These are phyloP conservation scores for Arachnomyces sp. DNA, from an alignment of 2,329 filamentous ascomycete species.

Conservation along the genomic window DNA sequence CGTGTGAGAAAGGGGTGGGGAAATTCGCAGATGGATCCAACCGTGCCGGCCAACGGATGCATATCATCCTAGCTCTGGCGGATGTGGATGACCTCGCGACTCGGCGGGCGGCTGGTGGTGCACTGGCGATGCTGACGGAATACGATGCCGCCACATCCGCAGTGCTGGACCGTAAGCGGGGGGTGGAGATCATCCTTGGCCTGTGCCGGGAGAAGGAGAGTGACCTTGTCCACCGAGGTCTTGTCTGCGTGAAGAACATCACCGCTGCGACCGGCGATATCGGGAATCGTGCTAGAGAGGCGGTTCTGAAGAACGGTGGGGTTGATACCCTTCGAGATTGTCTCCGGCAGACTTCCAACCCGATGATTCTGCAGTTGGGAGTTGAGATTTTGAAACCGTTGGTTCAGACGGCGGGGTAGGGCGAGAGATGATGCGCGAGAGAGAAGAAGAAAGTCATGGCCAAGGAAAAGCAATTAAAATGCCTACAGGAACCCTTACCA, in stretches of 20 bases:
- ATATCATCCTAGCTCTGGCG: constrained; percentile 77
- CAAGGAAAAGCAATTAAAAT: background rate
- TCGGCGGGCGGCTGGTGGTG: constrained; percentile 76
- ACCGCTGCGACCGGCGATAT: constrained; percentile 57
- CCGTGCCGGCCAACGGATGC: constrained; percentile 63
- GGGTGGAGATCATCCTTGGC: constrained; percentile 67
- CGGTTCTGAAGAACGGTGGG: constrained; percentile 54
- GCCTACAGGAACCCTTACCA: no score
- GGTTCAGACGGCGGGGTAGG: constrained; percentile 25
- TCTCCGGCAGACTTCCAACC: constrained; percentile 58
- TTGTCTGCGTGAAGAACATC: constrained; percentile 68
- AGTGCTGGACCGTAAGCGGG: constrained; percentile 62
- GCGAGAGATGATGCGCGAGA: background rate
- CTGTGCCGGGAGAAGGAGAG: constrained; percentile 63
- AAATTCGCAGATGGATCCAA: constrained; percentile 47
- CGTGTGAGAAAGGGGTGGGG: constrained; percentile 36
- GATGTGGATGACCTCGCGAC: constrained; percentile 77
- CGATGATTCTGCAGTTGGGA: constrained; percentile 61
- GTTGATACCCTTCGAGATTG: constrained; percentile 61
- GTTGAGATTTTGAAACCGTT: constrained; percentile 65
- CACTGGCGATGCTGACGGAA: constrained; percentile 72
- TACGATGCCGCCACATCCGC: constrained; percentile 66
- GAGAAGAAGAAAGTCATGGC: background rate
- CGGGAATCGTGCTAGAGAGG: constrained; percentile 52
- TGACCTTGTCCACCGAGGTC: constrained; percentile 53